Base-by-base conservation (phyloP, 441 rosid genomes). In the Adansonia grandidieri region DNA sequence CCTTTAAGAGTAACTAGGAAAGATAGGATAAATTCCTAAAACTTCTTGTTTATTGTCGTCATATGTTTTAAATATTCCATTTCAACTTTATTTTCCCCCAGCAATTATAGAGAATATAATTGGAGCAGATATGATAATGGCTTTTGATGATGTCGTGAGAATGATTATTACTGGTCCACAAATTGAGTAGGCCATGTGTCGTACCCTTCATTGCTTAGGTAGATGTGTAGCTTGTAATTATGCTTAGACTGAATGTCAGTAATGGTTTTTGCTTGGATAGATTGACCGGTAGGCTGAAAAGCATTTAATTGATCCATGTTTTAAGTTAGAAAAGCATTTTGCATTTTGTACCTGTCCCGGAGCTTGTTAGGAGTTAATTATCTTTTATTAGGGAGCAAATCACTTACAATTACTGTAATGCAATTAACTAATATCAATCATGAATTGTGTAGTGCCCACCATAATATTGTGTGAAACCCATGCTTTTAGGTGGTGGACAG, bases 71-170 rank as follows among this genome's bases (percentile, higher is more conserved):
- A 6, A 14, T 53, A 45, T 53, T 24, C 73, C 45, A 53, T 71
- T 47, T 71, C 61, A 28, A 54, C 45, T 71, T 53, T 71, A n/a
- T 81, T 17, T 66, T 71, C 58, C 72, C 64, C 50, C 22, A 37
- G 62, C 37, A 73, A 74, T 73, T 64, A 44, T 85, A 71, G 91
- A 92, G 95, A 92, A 91, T 79, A 89, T 87, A 84, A 89, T 92
- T 73, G 97, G 97, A 77, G 95, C 95, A 68, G 95, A 92, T 86
- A 90, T 92, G 72, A 92, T 92, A 74, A 90, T 91, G 97, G 97
- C 97, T 66, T 91, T 91, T 75, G 94, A 93, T 86, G 96, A 93
- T 88, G 97, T 93, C 20, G 97, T 93, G 44, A 91, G 22, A 81
- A 91, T 96, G 53, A 93, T 93, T 71, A 91, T 87, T 79, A 91